Conservation (phyloP, 2,329 filamentous ascomycete species). For the Cladosporium cucumerinum region DNA sequence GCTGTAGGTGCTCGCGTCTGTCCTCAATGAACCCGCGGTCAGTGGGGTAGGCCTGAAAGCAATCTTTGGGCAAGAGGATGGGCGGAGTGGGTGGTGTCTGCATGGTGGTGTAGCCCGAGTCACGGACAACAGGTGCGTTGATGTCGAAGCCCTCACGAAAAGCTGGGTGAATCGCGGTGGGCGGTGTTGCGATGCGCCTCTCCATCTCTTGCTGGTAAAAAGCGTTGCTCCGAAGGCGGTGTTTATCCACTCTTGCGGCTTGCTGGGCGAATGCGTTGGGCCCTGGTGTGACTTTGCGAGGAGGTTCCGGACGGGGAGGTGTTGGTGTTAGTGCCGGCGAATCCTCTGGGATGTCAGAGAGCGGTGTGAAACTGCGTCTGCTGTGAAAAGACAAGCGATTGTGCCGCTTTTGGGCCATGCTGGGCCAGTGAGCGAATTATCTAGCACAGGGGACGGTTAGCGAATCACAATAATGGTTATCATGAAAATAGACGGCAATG, state of each 20-base stretch:
- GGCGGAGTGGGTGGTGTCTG: conserved; percentile 18
- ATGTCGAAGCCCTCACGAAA: conserved; percentile 18
- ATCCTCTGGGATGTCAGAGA: conserved; percentile 1
- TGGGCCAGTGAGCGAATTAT: background rate
- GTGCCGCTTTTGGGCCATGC: background rate
- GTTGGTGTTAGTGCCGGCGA: background rate
- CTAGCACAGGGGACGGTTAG: background rate
- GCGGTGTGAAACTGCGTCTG: background rate
- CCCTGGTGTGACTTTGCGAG: conserved; percentile 18
- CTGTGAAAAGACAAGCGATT: background rate
- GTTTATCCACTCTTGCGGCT: conserved; percentile 21
- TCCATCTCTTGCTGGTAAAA: conserved; percentile 33
- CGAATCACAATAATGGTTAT: background rate
- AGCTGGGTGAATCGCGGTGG: conserved; percentile 27
- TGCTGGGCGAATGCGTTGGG: conserved; percentile 33
- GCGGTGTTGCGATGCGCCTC: conserved; percentile 22
- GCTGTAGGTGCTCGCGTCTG: conserved; percentile 32
- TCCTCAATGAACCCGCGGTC: conserved; percentile 41
- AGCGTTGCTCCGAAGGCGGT: conserved; percentile 32
- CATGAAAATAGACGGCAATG: background rate
- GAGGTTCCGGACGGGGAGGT: background rate
- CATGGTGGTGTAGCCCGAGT: conserved; percentile 27
- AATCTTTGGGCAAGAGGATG: conserved; percentile 27
- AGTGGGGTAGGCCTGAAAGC: conserved; percentile 34
- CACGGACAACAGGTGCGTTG: conserved; percentile 1